These are phyloP conservation scores for Pascua guehoae DNA, from an alignment of 1,284 basidiomycete genomes.

Conservation along the genomic window DNA sequence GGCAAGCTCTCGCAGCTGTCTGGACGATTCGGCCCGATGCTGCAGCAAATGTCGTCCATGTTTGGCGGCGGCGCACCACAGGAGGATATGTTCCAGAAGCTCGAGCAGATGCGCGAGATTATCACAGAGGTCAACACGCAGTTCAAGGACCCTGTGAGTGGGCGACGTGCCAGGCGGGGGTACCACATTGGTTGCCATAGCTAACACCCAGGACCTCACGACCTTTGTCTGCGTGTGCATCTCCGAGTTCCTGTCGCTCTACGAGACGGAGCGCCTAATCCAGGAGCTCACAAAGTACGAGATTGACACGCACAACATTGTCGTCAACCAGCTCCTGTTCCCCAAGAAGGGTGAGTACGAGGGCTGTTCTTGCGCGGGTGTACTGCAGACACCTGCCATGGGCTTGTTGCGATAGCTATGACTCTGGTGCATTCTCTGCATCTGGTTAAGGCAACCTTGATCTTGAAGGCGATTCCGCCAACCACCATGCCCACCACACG, in stretches of 20 bases:
- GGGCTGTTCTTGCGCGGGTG: not conserved
- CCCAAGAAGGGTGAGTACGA: constrained; percentile 71
- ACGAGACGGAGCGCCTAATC: constrained; percentile 96
- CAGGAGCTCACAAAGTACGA: constrained; percentile 95
- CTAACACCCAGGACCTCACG: constrained; percentile 73
- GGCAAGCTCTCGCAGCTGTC: constrained; percentile 90
- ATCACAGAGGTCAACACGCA: constrained; percentile 99
- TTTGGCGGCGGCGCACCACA: constrained; percentile 73
- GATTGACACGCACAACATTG: constrained; percentile 98
- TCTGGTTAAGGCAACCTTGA: too few species aligned
- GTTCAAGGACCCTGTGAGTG: constrained; percentile 90
- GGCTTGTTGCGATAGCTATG: not conserved
- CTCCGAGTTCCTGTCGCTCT: constrained; percentile 94
- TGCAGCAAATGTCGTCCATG: constrained; percentile 94
- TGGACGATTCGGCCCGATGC: constrained; percentile 94
- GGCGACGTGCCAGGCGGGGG: too few species aligned
- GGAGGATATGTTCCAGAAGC: constrained; percentile 97
- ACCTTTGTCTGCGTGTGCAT: constrained; percentile 99
- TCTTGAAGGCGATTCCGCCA: too few species aligned
- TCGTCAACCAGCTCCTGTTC: constrained; percentile 95
- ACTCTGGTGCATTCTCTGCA: too few species aligned
- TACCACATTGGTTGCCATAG: not conserved
- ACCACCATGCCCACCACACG: too few species aligned
- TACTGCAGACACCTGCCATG: not conserved
- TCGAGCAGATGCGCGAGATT: constrained; percentile 93